phyloP scores from a whole-genome alignment of 2,329 filamentous ascomycete species.

The Fusarium albosuccineum region DNA sequence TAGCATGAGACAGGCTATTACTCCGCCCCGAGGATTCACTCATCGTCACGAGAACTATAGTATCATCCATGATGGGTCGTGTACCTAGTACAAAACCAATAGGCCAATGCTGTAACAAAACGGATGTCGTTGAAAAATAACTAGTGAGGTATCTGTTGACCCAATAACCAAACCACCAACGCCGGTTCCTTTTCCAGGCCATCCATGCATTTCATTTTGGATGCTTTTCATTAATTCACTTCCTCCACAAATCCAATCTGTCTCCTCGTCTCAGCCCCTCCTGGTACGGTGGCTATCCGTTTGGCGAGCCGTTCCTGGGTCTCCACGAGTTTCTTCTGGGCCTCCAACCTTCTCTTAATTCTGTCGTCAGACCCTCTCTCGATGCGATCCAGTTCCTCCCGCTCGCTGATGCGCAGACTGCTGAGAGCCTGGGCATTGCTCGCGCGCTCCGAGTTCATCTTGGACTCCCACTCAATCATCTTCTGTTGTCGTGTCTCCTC shows the following conservation, averaged over 20 bases:
- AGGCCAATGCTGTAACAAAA: background rate
- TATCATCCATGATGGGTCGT: no score
- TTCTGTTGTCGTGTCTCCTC: conserved; percentile 59
- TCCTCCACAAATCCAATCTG: conserved; percentile 71
- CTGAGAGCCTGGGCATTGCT: conserved; percentile 64
- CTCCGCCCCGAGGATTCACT: no score
- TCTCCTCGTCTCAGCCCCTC: conserved; percentile 51
- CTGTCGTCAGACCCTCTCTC: conserved; percentile 62
- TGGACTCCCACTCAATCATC: conserved; percentile 63
- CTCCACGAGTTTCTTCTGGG: conserved; percentile 67
- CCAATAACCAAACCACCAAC: conserved; percentile 12
- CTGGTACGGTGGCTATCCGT: conserved; percentile 58
- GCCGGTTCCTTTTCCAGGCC: conserved; percentile 17
- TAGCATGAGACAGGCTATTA: no score
- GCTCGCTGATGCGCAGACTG: conserved; percentile 62
- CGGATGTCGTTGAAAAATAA: background rate
- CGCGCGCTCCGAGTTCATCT: conserved; percentile 60
- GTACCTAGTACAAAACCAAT: no score
- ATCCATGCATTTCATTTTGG: no score
- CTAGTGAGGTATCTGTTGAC: conserved; percentile 15
- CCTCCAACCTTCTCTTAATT: conserved; percentile 59
- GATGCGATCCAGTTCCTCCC: conserved; percentile 64
- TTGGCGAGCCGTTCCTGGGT: conserved; percentile 56
- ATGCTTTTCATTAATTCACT: conserved; percentile 53
- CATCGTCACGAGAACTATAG: no score